Conservation (phyloP, 208 protist species). For the Willaertia magna region DNA sequence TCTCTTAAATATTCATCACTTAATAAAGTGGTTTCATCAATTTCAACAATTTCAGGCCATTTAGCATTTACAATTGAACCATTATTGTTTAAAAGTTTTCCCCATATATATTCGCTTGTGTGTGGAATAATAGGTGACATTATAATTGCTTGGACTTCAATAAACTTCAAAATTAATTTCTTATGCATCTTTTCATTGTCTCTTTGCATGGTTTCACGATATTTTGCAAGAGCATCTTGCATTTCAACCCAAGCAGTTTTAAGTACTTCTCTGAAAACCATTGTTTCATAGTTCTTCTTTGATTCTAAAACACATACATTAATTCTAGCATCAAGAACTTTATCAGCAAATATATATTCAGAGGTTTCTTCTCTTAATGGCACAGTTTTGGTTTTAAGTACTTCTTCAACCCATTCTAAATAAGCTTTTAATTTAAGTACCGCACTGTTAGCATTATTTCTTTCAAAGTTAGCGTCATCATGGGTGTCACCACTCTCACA, state of each 20-base stretch:
- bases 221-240: conserved; percentile 43
- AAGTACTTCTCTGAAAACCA: conserved; percentile 87
- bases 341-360: conserved; percentile 56
- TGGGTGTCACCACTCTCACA: conserved; percentile 95
- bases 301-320: conserved; percentile 67
- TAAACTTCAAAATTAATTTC: conserved; percentile 62
- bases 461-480: conserved; percentile 96
- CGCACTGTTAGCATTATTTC: conserved; percentile 74
- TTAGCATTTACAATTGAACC: background rate
- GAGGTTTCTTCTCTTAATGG: conserved; percentile 25
- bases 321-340: conserved; percentile 81
- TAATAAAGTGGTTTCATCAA: background rate
- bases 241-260: conserved; percentile 86
- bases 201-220: conserved; percentile 76
- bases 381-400: conserved; percentile 13
- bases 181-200: conserved; percentile 50
- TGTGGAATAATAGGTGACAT: conserved; percentile 91
- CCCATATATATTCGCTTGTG: conserved; percentile 54
- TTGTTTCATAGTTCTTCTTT: conserved; percentile 65
- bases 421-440: conserved; percentile 90
- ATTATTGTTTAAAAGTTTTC: background rate
- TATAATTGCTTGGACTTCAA: conserved; percentile 77
- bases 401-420: conserved; percentile 67
- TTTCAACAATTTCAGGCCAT: background rate
- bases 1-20: background rate